Base-by-base conservation (phyloP, 768 basidiomycete species). In the Tricholoma saponaceum region DNA sequence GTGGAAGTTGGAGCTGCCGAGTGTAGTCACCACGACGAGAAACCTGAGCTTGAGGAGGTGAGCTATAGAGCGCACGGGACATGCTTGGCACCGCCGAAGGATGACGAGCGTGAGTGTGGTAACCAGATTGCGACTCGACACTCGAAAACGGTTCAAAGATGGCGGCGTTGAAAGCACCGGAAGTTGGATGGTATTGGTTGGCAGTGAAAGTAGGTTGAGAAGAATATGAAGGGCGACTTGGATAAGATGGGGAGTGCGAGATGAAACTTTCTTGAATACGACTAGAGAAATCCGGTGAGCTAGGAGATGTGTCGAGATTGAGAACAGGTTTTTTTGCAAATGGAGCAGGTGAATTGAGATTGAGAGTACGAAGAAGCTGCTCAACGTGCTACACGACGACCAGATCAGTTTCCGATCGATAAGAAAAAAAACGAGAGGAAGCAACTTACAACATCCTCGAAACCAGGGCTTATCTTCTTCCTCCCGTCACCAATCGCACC, bases 401-500 rank as follows among this genome's bases (percentile, higher is more conserved):
- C 13, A 50, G 30, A 30, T 50, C 28, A 23, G n/a, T 9, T 12
- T 7, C 30, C 28, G 7, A 20, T 43, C 39, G 41, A 37, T 58
- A 58, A 60, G 61, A 47, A 23, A 37, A 33, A 54, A 52, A 41
- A 46, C 57, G 4, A 57, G 62, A 64, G 57, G 57, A 63, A n/a
- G n/a, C 63, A 56, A 67, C 78, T 58, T 65, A 85, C 84, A 46
- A 71, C 77, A 62, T 85, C 80, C 41, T 81, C 84, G 47, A 80
- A 80, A 47, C 79, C 82, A 26, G 85, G 81, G 49, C 74, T 79
- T 52, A 72, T 75, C 68, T 79, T 85, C 71, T 85, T 89, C 62
- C 88, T 81, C 14, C 89, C 90, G 64, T 92, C 90, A 47, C 90
- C 90, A 67, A 92, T 85, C 66, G 88, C 87, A 5, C 90, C 89